phyloP scores from a whole-genome alignment of 2,329 filamentous ascomycete genomes.

The Ophiostoma fasciatum region DNA sequence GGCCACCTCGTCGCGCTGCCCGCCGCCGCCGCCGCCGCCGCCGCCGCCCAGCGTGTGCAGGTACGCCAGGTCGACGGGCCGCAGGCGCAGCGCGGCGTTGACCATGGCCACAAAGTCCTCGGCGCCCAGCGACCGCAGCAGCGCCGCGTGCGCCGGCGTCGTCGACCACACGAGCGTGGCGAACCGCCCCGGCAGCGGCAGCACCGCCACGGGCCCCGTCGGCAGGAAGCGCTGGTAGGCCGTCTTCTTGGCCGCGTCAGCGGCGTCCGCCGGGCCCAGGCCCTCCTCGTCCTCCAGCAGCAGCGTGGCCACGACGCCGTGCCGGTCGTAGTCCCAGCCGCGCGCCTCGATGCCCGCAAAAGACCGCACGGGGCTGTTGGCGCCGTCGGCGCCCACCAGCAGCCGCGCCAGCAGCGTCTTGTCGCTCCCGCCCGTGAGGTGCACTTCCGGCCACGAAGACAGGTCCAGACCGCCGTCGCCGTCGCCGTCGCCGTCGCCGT shows the following conservation, averaged over 20 bases:
- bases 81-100: slow-evolving; percentile 82
- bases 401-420: slow-evolving; percentile 61
- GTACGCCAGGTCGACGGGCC: slow-evolving; percentile 64
- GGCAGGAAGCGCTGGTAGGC: slow-evolving; percentile 95
- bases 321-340: slow-evolving; percentile 86
- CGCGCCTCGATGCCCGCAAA: slow-evolving; percentile 76
- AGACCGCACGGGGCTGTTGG: slow-evolving; percentile 79
- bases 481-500: slow-evolving; percentile 16
- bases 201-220: slow-evolving; percentile 77
- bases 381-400: slow-evolving; percentile 84
- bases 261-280: slow-evolving; percentile 22
- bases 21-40: slow-evolving; percentile 30
- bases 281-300: slow-evolving; percentile 48
- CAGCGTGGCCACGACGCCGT: slow-evolving; percentile 84
- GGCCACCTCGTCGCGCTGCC: slow-evolving; percentile 28
- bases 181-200: slow-evolving; percentile 71
- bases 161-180: slow-evolving; percentile 93
- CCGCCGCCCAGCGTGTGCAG: too few species aligned
- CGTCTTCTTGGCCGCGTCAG: slow-evolving; percentile 54
- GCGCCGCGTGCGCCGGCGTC: slow-evolving; percentile 61
- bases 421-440: slow-evolving; percentile 26
- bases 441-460: slow-evolving; percentile 74
- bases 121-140: slow-evolving; percentile 59
- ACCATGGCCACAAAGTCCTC: slow-evolving; percentile 73
- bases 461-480: slow-evolving; percentile 53